These are phyloP conservation scores for Hypoxylon rickii DNA, from an alignment of 495 filamentous ascomycete species.

Conservation along the genomic window DNA sequence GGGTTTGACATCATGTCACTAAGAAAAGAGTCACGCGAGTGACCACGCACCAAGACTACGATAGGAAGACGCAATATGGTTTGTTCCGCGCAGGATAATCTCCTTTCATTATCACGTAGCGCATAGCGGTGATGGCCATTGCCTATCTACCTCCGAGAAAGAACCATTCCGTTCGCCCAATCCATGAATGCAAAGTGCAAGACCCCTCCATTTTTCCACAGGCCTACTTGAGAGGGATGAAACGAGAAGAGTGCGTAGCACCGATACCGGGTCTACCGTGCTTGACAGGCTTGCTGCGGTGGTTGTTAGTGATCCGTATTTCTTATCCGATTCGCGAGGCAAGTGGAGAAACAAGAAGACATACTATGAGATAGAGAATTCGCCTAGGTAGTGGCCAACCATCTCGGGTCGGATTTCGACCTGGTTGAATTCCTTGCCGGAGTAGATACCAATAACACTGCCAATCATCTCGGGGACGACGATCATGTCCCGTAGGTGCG, in stretches of 20 bases:
- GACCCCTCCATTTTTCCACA: constrained; percentile 29
- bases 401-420: constrained; percentile 99
- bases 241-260: constrained; percentile 98
- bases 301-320: constrained; percentile 44
- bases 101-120: constrained; percentile 34
- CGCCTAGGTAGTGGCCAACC: constrained; percentile 98
- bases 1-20: too few relatives aligned
- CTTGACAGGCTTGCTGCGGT: constrained; percentile 94
- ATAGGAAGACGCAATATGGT: not conserved
- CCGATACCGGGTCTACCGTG: constrained; percentile 99
- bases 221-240: constrained; percentile 27
- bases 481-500: constrained; percentile 99
- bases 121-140: constrained; percentile 33
- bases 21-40: not conserved
- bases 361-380: constrained; percentile 99
- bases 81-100: constrained; percentile 27
- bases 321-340: not conserved
- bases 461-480: constrained; percentile 99
- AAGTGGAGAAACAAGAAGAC: constrained; percentile 54
- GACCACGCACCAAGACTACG: not conserved
- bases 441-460: constrained; percentile 97
- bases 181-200: constrained; percentile 38
- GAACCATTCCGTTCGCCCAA: constrained; percentile 38
- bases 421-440: constrained; percentile 99
- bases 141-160: constrained; percentile 34